These are phyloP conservation scores for Auriscalpium microsporum DNA, from an alignment of 768 basidiomycete genomes.

Conservation along the genomic window DNA sequence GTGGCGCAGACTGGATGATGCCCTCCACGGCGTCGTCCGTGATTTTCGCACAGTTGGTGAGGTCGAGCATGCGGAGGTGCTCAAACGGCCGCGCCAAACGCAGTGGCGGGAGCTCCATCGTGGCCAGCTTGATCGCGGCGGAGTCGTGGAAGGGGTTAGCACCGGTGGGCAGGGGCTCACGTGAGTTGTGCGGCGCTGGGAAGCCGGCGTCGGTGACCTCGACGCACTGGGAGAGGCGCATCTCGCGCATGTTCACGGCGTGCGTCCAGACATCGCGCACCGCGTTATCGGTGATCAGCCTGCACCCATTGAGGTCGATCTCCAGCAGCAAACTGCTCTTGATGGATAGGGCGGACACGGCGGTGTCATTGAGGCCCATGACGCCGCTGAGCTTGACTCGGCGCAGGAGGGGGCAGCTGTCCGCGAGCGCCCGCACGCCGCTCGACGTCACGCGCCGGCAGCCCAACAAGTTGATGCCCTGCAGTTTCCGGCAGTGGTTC, in stretches of 20 bases:
- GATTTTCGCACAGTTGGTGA: conserved; percentile 74
- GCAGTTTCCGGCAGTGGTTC: conserved; percentile 59
- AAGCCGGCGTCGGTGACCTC: conserved; percentile 80
- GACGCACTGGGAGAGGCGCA: conserved; percentile 74
- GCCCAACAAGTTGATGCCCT: conserved; percentile 85
- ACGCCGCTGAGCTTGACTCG: conserved; percentile 85
- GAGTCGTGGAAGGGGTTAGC: conserved; percentile 29
- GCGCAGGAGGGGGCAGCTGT: conserved; percentile 66
- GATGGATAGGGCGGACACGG: conserved; percentile 69
- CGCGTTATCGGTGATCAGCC: conserved; percentile 64
- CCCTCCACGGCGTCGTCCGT: conserved; percentile 82
- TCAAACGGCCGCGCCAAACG: conserved; percentile 59
- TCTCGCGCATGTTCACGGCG: conserved; percentile 80
- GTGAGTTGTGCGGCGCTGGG: conserved; percentile 54
- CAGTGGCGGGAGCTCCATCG: conserved; percentile 55
- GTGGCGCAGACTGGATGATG: conserved; percentile 71
- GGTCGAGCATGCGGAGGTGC: conserved; percentile 85
- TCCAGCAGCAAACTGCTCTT: conserved; percentile 85
- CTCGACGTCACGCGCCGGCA: conserved; percentile 75
- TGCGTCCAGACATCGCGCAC: conserved; percentile 80
- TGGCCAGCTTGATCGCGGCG: conserved; percentile 17
- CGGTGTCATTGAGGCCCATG: conserved; percentile 62
- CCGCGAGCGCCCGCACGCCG: conserved; percentile 70
- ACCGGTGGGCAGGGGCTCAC: conserved; percentile 34
- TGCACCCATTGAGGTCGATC: conserved; percentile 85